Percentiles rank a stretch among this genome's conserved stretches.
Evolutionary conservation across 768 basidiomycete species (phyloP).

Genomic region (Hebeloma cylindrosporum): DNA sequence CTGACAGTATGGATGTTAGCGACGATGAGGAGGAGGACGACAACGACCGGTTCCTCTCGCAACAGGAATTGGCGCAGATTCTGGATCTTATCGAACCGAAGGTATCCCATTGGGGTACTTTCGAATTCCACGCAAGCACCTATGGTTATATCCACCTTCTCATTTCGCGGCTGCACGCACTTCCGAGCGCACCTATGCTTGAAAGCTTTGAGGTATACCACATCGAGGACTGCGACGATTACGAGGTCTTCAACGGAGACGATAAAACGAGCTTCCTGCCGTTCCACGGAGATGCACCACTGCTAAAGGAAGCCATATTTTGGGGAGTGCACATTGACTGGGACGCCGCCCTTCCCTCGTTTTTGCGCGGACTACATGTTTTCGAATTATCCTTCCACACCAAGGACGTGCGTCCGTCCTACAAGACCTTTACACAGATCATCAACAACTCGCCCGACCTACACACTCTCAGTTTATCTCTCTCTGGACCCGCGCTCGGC

Average conservation of each 20-base stretch:
- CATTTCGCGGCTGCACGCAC: constrained; percentile 41
- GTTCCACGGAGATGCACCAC: constrained; percentile 57
- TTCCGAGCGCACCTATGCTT: constrained; percentile 52
- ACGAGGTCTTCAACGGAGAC: constrained; percentile 37
- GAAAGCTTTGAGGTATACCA: constrained; percentile 56
- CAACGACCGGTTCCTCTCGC: constrained; percentile 24
- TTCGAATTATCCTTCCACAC: constrained; percentile 65
- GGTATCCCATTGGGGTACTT: constrained; percentile 50
- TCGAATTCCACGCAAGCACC: constrained; percentile 46
- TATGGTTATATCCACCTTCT: constrained; percentile 49
- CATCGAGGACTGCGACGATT: constrained; percentile 49
- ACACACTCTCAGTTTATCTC: constrained; percentile 47
- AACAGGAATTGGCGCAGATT: constrained; percentile 35
- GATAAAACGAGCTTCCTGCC: constrained; percentile 43
- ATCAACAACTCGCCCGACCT: constrained; percentile 55
- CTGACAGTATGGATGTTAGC: constrained; percentile 6
- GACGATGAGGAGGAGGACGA: constrained; percentile 11
- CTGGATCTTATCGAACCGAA: constrained; percentile 51
- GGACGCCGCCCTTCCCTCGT: constrained; percentile 42
- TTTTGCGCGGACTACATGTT: constrained; percentile 46
- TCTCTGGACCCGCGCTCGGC: constrained; percentile 52
- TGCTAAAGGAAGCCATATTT: constrained; percentile 46
- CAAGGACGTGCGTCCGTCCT: constrained; percentile 62
- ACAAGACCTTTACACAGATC: constrained; percentile 50
- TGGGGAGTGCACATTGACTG: constrained; percentile 77